Conservation (phyloP, 768 basidiomycete genomes). For the Tricholoma saponaceum region DNA sequence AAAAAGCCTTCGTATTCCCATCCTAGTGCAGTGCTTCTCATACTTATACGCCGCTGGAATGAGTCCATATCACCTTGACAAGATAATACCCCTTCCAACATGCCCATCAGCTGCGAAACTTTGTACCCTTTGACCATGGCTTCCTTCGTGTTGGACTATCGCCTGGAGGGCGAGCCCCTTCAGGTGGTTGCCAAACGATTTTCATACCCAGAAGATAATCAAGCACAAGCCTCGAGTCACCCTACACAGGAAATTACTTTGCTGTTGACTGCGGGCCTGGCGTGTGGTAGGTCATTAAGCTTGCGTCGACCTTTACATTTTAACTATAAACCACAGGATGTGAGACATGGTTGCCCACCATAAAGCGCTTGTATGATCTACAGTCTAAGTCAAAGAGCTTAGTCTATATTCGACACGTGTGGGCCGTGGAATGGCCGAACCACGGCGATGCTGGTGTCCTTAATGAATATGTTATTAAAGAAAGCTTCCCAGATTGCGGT, state of each 20-base stretch:
- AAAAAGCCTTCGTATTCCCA: too few relatives aligned
- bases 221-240: background rate
- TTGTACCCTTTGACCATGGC: background rate
- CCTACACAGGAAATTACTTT: background rate
- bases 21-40: too few relatives aligned
- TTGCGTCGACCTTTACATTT: background rate
- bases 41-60: too few relatives aligned
- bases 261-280: background rate
- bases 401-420: background rate
- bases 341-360: background rate
- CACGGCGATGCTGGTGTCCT: background rate
- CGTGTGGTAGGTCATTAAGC: background rate
- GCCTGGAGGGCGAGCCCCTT: background rate
- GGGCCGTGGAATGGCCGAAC: background rate
- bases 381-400: background rate
- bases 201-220: background rate
- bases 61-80: too few relatives aligned
- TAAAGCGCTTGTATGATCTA: background rate
- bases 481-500: background rate
- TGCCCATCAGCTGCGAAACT: background rate
- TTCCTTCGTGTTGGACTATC: background rate
- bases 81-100: too few relatives aligned
- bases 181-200: background rate
- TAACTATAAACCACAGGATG: background rate
- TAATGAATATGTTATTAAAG: background rate